phyloP scores from a whole-genome alignment of 2,329 filamentous ascomycete genomes.

The Aspergillus sojae region DNA sequence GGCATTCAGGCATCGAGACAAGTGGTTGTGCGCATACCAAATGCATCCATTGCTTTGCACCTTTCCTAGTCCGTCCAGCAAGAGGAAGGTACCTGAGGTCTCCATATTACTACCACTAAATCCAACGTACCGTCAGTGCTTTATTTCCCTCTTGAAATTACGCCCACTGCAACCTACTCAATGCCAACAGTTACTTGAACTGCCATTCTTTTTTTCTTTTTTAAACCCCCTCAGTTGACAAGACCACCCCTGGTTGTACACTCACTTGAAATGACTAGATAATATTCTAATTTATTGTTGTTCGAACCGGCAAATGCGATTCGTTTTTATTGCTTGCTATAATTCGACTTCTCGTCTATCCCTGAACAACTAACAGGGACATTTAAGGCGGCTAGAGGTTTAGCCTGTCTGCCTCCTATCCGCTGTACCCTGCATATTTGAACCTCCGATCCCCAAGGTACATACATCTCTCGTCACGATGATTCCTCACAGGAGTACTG shows the following conservation, averaged over 20 bases:
- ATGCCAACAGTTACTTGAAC: not conserved
- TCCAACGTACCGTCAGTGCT: not conserved
- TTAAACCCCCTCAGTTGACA: not conserved
- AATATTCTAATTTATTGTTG: not conserved
- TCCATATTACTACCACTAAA: not conserved
- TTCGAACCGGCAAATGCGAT: not conserved
- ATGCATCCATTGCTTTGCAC: not conserved
- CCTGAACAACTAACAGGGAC: not conserved
- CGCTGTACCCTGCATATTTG: not conserved
- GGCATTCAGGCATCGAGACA: not conserved
- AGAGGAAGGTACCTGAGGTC: not conserved
- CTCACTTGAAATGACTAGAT: slow-evolving; percentile 2
- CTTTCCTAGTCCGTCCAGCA: slow-evolving; percentile 5
- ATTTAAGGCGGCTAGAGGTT: not conserved
- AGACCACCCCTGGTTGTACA: not conserved
- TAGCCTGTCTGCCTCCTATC: not conserved
- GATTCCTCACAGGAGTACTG: slow-evolving; percentile 45
- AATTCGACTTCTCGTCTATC: not conserved
- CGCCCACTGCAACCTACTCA: not conserved
- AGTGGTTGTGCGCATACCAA: not conserved
- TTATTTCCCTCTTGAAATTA: not conserved
- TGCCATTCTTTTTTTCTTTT: not conserved
- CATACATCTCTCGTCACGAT: slow-evolving; percentile 27
- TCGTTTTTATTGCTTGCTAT: not conserved
- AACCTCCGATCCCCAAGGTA: not conserved